A percentile compares a stretch with the other conserved stretches of the same genome.
Conservation (phyloP, 1,284 basidiomycete species). For the Marasmius fiardii region DNA sequence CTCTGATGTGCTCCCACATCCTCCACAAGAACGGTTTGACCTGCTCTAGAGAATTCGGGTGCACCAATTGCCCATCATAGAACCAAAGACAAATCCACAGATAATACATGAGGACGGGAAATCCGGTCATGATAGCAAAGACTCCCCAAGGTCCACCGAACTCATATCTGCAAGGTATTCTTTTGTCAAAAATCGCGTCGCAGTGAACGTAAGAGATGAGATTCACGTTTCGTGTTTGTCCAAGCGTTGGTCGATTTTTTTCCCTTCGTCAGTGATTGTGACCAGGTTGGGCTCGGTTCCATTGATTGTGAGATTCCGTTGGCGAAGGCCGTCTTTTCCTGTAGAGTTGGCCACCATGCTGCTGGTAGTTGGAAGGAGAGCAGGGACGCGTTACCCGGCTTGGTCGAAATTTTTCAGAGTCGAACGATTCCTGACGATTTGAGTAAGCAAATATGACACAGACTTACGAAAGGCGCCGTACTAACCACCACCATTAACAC, state of each 20-base stretch:
- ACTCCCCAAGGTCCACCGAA: conserved; percentile 96
- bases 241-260: conserved; percentile 65
- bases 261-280: conserved; percentile 58
- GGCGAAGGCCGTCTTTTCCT: conserved; percentile 11
- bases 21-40: conserved; percentile 76
- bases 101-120: conserved; percentile 95
- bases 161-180: conserved; percentile 76
- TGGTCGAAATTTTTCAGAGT: no score
- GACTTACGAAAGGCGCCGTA: no score
- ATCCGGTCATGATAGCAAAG: conserved; percentile 90
- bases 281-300: conserved; percentile 20
- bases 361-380: no score
- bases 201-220: conserved; percentile 2
- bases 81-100: conserved; percentile 98
- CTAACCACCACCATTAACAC: no score
- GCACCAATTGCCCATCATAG: conserved; percentile 86
- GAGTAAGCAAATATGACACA: no score
- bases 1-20: conserved; percentile 83
- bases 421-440: no score
- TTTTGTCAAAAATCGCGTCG: conserved; percentile 12
- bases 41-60: conserved; percentile 71
- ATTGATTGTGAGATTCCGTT: conserved; percentile 9
- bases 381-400: no score
- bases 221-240: conserved; percentile 74
- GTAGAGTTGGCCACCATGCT: conserved; percentile 6